Conservation (phyloP, 2,329 filamentous ascomycete genomes). For the Aspergillus melleus region DNA sequence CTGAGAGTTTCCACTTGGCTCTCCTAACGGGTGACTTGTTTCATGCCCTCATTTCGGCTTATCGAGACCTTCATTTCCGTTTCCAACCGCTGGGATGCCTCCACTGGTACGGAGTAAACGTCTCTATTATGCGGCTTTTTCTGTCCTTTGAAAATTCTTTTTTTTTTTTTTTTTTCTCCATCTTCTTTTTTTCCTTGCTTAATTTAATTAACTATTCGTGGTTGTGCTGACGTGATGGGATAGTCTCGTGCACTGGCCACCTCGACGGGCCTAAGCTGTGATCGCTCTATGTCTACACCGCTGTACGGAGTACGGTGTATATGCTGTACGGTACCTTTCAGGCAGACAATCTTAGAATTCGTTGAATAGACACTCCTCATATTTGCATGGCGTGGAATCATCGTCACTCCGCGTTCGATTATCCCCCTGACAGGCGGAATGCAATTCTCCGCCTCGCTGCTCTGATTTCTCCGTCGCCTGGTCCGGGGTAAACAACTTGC, state of each 20-base stretch:
- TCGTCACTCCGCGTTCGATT: not conserved
- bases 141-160: too few species aligned
- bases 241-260: not conserved
- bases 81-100: not conserved
- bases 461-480: constrained; percentile 23
- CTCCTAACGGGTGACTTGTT: not conserved
- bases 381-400: not conserved
- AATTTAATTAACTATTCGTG: not conserved
- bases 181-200: too few species aligned
- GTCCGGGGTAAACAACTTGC: not conserved
- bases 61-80: not conserved
- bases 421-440: constrained; percentile 19
- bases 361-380: not conserved
- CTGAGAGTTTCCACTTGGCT: not conserved
- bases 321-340: not conserved
- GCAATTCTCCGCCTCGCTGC: constrained; percentile 18
- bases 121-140: not conserved
- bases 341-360: not conserved
- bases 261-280: not conserved
- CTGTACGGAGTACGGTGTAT: not conserved
- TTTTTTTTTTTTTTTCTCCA: too few species aligned
- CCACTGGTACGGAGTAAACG: too few species aligned
- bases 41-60: not conserved
- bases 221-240: not conserved
- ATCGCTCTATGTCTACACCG: not conserved